Percentiles rank a stretch among this genome's conserved stretches.
Evolutionary conservation across 768 basidiomycete species (phyloP).

Genomic region (Tylopilus sp.): DNA sequence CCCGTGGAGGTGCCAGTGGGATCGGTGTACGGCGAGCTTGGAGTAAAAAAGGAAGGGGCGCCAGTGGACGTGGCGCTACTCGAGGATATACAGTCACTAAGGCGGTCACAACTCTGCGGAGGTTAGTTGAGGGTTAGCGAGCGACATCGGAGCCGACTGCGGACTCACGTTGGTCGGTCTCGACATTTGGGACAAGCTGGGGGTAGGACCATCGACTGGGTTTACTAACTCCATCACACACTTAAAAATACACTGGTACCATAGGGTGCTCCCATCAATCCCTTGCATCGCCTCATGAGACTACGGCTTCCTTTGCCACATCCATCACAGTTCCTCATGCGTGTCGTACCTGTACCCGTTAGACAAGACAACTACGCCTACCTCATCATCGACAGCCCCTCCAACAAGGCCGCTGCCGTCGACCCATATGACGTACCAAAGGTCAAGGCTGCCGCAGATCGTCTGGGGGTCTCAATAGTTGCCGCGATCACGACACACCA

Average conservation of each 20-base stretch:
- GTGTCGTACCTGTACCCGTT: slow-evolving; percentile 74
- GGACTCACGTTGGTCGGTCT: slow-evolving; percentile 2
- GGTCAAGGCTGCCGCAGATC: slow-evolving; percentile 58
- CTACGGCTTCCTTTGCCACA: slow-evolving; percentile 13
- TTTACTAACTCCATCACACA: neutral
- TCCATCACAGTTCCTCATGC: slow-evolving; percentile 44
- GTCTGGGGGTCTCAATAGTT: slow-evolving; percentile 60
- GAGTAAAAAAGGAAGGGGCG: no score
- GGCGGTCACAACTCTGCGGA: neutral
- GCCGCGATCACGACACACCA: slow-evolving; percentile 89
- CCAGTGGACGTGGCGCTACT: no score
- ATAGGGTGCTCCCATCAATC: slow-evolving; percentile 5
- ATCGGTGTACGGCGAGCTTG: no score
- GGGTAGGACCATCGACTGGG: neutral
- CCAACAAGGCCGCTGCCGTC: slow-evolving; percentile 70
- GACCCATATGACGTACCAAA: slow-evolving; percentile 78
- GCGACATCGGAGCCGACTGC: neutral
- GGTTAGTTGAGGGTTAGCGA: slow-evolving; percentile 5
- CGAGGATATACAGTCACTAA: no score
- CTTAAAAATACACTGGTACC: slow-evolving; percentile 12
- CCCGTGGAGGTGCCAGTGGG: no score
- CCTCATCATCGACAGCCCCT: slow-evolving; percentile 66
- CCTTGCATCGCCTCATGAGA: slow-evolving; percentile 23
- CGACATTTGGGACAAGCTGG: slow-evolving; percentile 7
- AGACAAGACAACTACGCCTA: slow-evolving; percentile 85